Base-by-base conservation (phyloP, 768 basidiomycete genomes). In the Pleurotus salmoneostramineus region DNA sequence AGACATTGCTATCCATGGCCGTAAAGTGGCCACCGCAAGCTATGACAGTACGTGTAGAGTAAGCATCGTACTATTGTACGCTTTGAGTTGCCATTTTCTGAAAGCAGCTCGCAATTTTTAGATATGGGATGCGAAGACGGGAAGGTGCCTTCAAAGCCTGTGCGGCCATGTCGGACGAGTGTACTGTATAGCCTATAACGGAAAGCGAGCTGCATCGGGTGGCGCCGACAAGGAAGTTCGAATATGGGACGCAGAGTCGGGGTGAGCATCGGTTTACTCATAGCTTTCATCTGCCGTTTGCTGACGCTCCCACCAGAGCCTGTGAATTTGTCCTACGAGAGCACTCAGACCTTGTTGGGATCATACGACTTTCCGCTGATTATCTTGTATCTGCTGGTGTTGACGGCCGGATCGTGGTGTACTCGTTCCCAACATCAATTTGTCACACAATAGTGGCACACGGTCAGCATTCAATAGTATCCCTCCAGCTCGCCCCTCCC, bases 11-110 rank as follows among this genome's bases (percentile, higher is more conserved):
- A 36, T 52, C 50, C 36, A 35, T 21, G 14, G 17, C n/a, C 33
- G 21, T 11, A 52, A 6, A 15, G 50, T 17, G 50, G 50, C 32
- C 2, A 52, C 34, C 2, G 50, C 50, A 2, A 52, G 50, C 35
- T 52, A 52, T 37, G 50, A 52, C 17, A 52, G 50, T 40, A 52
- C 50, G 40, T 52, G 50, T 52, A 33, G 50, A 36, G 50, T 52
- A 15, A 37, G 50, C 27, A 21, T 12, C 4, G 4, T 6, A 35
- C 10, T 14, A 8, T 1, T 32, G 21, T 27, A 27, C 21, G 3
- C 10, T 31, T 31, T 8, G 15, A 48, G 27, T 50, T 11, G 49
- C 31, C 49, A 6, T 45, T 6, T 45, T 6, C 44, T 7, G 15
- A 14, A 10, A 17, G 12, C 17, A 45, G n/a, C 6, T 50, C 50